phyloP scores from a whole-genome alignment of 768 basidiomycete species.

The Leccinum rimulosum region DNA sequence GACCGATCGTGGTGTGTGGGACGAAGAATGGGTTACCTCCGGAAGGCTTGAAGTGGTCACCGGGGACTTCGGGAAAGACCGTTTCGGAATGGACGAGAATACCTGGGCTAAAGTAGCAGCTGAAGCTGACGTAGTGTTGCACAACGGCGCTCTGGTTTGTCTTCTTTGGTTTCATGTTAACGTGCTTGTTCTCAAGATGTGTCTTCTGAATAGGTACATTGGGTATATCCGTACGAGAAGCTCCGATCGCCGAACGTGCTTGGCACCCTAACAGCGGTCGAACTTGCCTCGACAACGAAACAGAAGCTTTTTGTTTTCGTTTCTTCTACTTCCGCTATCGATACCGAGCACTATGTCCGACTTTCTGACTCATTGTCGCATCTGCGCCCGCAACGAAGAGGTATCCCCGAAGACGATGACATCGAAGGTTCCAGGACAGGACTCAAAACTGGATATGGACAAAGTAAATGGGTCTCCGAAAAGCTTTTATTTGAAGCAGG shows the following conservation, averaged over 20 bases:
- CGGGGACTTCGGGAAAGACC: conserved; percentile 77
- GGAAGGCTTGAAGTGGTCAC: conserved; percentile 73
- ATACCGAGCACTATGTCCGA: conserved; percentile 86
- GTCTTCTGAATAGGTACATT: conserved; percentile 71
- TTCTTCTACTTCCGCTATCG: conserved; percentile 93
- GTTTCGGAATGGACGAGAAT: conserved; percentile 66
- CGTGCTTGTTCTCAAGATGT: neutral
- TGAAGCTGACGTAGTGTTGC: conserved; percentile 81
- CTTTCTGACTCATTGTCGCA: conserved; percentile 70
- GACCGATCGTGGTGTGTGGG: conserved; percentile 83
- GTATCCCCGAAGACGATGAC: conserved; percentile 85
- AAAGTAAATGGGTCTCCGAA: conserved; percentile 98
- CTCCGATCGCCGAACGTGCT: conserved; percentile 91
- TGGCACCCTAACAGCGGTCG: conserved; percentile 79
- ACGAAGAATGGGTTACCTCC: conserved; percentile 71
- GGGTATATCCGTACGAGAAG: conserved; percentile 98
- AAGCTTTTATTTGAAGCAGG: conserved; percentile 92
- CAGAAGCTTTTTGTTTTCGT: conserved; percentile 87
- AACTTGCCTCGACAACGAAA: conserved; percentile 70
- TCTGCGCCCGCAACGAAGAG: conserved; percentile 43
- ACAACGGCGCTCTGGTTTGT: conserved; percentile 95
- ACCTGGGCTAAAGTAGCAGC: conserved; percentile 65
- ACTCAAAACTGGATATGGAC: conserved; percentile 92
- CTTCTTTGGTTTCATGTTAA: neutral
- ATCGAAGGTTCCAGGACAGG: conserved; percentile 76